Evolutionary conservation across 2,329 filamentous ascomycete genomes (phyloP), one percentile per base, ranked within the genome.

Genomic region (Didymella segeticola): DNA sequence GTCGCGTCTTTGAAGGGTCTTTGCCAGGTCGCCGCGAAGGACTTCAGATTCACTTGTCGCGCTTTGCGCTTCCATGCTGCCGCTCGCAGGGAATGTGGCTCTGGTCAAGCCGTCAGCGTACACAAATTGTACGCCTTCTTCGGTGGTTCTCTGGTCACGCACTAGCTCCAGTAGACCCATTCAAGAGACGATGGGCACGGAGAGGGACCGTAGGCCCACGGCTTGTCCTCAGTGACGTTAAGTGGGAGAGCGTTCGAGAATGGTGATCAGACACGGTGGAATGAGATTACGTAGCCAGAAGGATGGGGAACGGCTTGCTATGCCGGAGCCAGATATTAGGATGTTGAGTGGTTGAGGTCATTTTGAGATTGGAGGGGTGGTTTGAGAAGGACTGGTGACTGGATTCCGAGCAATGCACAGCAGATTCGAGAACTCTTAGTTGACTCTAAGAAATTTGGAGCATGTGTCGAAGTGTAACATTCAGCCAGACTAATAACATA

Each of bases 31-130:
- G 0, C 81, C 83, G 8, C 84, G 75, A 77, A 87, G 82, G 42
- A 87, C 82, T 71, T 87, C 85, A 54, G 78, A 85, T 50, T 87
- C 84, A 53, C 78, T 80, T 0, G 80, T 83, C 43, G 42, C 53
- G 4, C 66, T 70, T n/a, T 78, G 83, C 34, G 69, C 66, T 2
- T 62, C 46, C 0, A 62, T 67, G 48, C 79, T 78, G 0, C 67
- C 52, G 0, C 56, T 51, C 22, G 85, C 75, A 14, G 55, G 53
- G 14, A 75, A 66, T 12, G 53, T 62, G 0, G 69, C 70, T 43
- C 61, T 66, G 0, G 57, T 62, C 20, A 67, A 64, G 0, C 66
- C 54, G 12, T 63, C 58, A 0, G 43, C 20, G 34, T 70, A 65
- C 3, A 82, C 69, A 30, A 79, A 65, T 26, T 74, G 61, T 1